Base-by-base conservation (phyloP, 768 basidiomycete genomes). In the Lanmaoa rubissima region DNA sequence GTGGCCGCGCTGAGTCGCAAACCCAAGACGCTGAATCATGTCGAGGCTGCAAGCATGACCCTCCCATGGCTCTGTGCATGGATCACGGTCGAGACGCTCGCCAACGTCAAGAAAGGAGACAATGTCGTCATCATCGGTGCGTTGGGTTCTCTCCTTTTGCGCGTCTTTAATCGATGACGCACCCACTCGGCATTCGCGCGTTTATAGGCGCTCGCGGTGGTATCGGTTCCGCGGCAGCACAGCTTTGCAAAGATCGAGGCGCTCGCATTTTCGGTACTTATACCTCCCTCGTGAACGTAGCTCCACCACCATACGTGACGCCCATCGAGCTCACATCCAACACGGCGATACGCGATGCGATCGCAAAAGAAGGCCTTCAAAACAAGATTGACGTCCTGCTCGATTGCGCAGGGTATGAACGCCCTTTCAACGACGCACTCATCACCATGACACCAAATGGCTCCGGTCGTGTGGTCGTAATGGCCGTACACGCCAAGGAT, bases 21-120 rank as follows among this genome's bases (percentile, higher is more conserved):
- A 45, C 71, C 73, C 7, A 28, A 60, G 50, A 58, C 51, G 1
- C 39, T 73, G 32, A 61, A 53, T 31, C 73, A 73, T 21, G 11
- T 13, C 31, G 48, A 63, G 38, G 73, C 71, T 6, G 71, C 64
- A 14, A 74, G 71, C 43, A 71, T 73, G 64, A 69, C 71, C 0
- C 72, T 73, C 7, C 64, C 64, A 0, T 74, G 73, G 71, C 61
- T 73, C 26, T 73, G 71, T 50, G 73, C 73, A 8, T 73, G 73
- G 73, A 74, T 74, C 61, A 72, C 71, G 1, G 70, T 73, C 13
- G 58, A 74, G 11, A 73, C 62, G 16, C 73, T 74, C 14, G 71
- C 71, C 19, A 57, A 66, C 10, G 65, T 74, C 48, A 73, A 70
- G 45, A 13, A 61, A 19, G 73, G 67, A 13, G 71, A 73, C 31